Base-by-base conservation (phyloP, 805 yeast genomes). In the Diddensiella transvaalensis region DNA sequence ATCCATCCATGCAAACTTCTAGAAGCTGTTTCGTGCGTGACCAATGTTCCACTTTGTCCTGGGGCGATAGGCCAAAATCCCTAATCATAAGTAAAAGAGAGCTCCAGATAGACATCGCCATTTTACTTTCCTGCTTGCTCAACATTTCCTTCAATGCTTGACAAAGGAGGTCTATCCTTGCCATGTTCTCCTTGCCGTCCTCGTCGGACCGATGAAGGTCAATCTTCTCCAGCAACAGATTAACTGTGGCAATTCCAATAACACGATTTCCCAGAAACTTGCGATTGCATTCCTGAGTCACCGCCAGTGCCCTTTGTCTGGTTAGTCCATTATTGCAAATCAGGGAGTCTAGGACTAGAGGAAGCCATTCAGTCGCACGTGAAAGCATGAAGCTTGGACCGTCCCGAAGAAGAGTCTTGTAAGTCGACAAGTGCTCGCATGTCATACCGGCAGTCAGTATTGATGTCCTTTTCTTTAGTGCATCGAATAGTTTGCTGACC, bases 101-200 rank as follows among this genome's bases (percentile, higher is more conserved):
- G 24, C 40, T 40, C 59, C 59, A 55, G 32, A 44, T 46, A 10
- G 41, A n/a, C 54, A 55, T 51, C 3, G 53, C 52, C 18, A 29
- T 29, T 10, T 29, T 35, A 6, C 54, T 54, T 15, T 46, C 50
- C n/a, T 48, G 49, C 22, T 42, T 41, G 13, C 40, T 22, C 1
- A 22, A 10, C 13, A 53, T 8, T 8, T 26, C 32, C 17, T 35
- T 35, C 38, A 35, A 18, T 18, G 8, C 17, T 15, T 35, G 21
- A 15, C 38, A 35, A 18, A 35, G 21, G 6, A n/a, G 11, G 22
- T 40, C 26, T 23, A 11, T n/a, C 15, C 8, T 17, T 24, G 13
- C n/a, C 32, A 4, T 17, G 33, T 15, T 18, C 33, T 22, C 22
- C 21, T 10, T 13, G 13, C 26, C 33, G n/a, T 13, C 11, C 8